Evolutionary conservation across 2,329 filamentous ascomycete species (phyloP), one percentile per base, ranked within the genome.

Genomic region (Colletotrichum chrysophilum): DNA sequence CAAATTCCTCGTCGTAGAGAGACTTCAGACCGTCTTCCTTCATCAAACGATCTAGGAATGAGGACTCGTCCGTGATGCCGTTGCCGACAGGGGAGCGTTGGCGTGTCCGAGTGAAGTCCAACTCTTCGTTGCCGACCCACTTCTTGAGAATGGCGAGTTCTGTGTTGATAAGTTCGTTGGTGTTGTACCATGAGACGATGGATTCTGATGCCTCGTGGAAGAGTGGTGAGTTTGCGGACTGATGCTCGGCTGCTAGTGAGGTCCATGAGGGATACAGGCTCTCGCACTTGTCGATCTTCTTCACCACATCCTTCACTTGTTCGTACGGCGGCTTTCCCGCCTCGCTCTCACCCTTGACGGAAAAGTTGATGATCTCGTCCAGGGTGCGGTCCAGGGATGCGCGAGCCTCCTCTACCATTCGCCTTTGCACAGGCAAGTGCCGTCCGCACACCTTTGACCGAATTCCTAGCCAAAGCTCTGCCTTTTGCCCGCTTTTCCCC

Each of bases 1-100:
- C 83, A 30, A 79, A 80, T 5, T 79, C 82, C 76, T 96, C 93
- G 65, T 96, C 94, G 84, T 98, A 96, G 30, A 99, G 88, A 1
- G 96, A 98, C 80, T 96, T 96, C 64, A 99, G 88, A 2, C 96
- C 96, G 82, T 98, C 97, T 84, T 98, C 96, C 82, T 98, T 98
- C 88, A 99, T 91, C 32, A 99, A 91, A 58, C 96, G 92, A 83
- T 99, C 97, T 72, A 99, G 91, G 84, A 99, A 99, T 0, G 96
- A 97, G 0, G 95, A 94, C 80, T 98, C 96, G 81, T 98, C 96
- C 30, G 93, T 93, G 64, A 98, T 91, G 74, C 95, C 94, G 79
- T 94, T 92, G 76, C 91, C 91, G 76, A 89, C 90, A 3, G 92
- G 91, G 1, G 94, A 93, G 75, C 91, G 91, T 69, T 92, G 89